Conservation (phyloP, 805 yeast species). For the Barnettozyma botsteinii region DNA sequence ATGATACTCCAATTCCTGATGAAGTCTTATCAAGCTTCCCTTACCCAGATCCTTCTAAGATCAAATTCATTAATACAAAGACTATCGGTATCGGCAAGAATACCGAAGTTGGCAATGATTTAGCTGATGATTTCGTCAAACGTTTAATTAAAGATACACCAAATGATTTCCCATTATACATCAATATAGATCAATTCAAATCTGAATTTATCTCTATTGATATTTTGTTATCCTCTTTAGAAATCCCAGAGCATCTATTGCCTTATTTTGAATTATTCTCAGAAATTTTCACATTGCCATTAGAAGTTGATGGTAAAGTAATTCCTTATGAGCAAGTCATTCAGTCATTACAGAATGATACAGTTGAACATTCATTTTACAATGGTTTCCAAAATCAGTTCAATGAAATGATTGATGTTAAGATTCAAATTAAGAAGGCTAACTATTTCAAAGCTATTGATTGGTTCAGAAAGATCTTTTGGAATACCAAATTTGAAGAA, state of each 20-base stretch:
- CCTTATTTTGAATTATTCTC: constrained; percentile 62
- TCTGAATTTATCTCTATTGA: constrained; percentile 75
- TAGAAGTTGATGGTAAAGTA: constrained; percentile 52
- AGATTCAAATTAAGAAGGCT: constrained; percentile 51
- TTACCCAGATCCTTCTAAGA: constrained; percentile 68
- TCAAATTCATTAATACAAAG: constrained; percentile 62
- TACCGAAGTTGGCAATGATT: constrained; percentile 29
- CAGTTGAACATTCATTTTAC: constrained; percentile 52
- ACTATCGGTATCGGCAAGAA: constrained; percentile 57
- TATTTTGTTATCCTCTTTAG: constrained; percentile 51
- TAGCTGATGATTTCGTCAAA: constrained; percentile 25
- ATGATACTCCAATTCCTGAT: constrained; percentile 75
- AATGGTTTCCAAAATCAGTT: constrained; percentile 55
- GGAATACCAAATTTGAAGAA: constrained; percentile 64
- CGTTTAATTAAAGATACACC: constrained; percentile 32
- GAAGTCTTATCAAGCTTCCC: constrained; percentile 55
- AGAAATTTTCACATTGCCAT: constrained; percentile 68
- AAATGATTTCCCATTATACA: constrained; percentile 51
- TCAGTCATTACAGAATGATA: constrained; percentile 63
- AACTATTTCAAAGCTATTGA: constrained; percentile 65
- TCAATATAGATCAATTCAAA: constrained; percentile 74
- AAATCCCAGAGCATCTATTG: constrained; percentile 45
- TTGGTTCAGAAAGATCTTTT: constrained; percentile 69
- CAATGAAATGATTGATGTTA: constrained; percentile 60
- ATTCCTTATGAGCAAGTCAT: constrained; percentile 75